These are phyloP conservation scores for Ogataea pilisensis DNA, from an alignment of 805 yeast genomes.

Conservation along the genomic window DNA sequence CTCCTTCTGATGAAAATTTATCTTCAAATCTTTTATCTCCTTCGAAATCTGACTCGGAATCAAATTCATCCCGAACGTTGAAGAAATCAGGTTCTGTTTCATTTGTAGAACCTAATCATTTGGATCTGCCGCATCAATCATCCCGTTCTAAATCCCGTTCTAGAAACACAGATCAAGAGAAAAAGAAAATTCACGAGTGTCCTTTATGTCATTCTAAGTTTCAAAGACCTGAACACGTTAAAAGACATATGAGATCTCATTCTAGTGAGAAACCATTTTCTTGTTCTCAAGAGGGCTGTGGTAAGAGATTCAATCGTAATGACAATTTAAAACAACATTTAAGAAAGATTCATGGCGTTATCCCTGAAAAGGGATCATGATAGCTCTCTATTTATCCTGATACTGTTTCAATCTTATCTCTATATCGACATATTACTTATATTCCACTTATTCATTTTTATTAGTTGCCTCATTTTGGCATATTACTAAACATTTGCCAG, in stretches of 20 bases:
- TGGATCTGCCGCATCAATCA: conserved; percentile 32
- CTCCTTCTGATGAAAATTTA: not conserved
- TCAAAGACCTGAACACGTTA: conserved; percentile 72
- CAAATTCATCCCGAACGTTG: conserved; percentile 10
- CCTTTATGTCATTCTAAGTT: conserved; percentile 59
- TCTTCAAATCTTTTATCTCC: conserved; percentile 13
- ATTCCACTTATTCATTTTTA: no score
- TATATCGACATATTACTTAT: no score
- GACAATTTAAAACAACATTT: conserved; percentile 59
- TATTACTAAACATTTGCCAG: no score
- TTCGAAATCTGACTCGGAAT: conserved; percentile 7
- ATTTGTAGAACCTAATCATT: conserved; percentile 23
- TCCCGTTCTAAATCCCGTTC: conserved; percentile 32
- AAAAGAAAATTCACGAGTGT: conserved; percentile 59
- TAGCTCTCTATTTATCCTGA: no score
- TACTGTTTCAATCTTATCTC: not conserved
- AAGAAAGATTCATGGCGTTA: conserved; percentile 50
- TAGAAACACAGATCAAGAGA: conserved; percentile 30
- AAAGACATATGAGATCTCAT: conserved; percentile 56
- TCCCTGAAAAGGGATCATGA: conserved; percentile 6
- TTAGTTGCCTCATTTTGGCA: no score
- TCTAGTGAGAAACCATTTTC: conserved; percentile 54
- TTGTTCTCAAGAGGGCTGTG: conserved; percentile 49
- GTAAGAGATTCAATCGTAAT: conserved; percentile 53
- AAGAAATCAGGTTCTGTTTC: conserved; percentile 6